These are phyloP conservation scores for Tillandsia leiboldiana DNA, from an alignment of 176 grass and related monocot species.

Conservation along the genomic window DNA sequence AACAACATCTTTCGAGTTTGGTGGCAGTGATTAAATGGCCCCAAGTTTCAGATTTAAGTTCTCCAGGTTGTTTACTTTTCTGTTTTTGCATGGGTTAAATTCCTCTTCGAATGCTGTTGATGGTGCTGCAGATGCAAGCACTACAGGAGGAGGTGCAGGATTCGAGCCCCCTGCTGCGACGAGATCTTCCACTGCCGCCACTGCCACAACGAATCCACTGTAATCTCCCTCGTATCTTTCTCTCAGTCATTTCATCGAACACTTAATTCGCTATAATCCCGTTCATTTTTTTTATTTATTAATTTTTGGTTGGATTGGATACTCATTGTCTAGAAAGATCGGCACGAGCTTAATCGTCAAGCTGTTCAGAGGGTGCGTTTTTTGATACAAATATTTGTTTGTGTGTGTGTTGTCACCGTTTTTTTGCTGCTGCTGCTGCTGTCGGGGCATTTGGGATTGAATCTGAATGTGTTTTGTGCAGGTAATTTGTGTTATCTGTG, in stretches of 20 bases:
- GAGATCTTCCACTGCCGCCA: conserved; percentile 84
- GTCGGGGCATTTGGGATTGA: not conserved
- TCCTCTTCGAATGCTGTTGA: not conserved
- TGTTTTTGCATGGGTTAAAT: too few species aligned
- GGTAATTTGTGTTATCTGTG: conserved; percentile 76
- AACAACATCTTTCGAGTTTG: not conserved
- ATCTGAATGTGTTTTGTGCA: conserved; percentile 10
- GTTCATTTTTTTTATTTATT: not conserved
- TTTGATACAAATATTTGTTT: not conserved
- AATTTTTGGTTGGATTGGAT: not conserved
- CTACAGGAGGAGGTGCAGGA: conserved; percentile 74
- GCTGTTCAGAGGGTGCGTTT: conserved; percentile 45
- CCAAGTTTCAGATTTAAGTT: too few species aligned
- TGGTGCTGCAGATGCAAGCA: conserved; percentile 64
- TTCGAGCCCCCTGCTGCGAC: conserved; percentile 77
- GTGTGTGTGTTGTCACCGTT: not conserved
- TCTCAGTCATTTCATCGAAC: not conserved
- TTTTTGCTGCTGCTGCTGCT: not conserved
- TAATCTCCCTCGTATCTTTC: conserved; percentile 4
- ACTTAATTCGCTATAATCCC: not conserved
- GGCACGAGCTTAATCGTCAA: conserved; percentile 61
- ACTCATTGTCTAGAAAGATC: conserved; percentile 45
- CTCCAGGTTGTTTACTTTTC: too few species aligned
- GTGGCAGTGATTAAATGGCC: not conserved
- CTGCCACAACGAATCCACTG: conserved; percentile 84